A percentile compares a stretch with the other conserved stretches of the same genome.
Conservation (phyloP, 2,329 filamentous ascomycete genomes). For the Talaromyces sp. region DNA sequence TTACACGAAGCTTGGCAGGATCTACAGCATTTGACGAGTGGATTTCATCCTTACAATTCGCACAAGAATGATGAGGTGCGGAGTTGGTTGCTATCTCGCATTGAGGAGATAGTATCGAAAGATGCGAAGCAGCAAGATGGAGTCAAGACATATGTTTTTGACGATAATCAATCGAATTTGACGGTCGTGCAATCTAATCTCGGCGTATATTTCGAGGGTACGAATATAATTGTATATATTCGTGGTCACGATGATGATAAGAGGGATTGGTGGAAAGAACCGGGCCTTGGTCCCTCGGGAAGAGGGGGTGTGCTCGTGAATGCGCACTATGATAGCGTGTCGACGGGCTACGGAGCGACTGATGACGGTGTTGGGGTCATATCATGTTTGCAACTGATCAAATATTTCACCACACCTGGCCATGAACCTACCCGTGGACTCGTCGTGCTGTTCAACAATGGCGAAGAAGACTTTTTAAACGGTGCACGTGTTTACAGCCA, state of each 20-base stretch:
- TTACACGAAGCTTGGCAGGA: conserved; percentile 84
- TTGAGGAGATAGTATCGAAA: conserved; percentile 61
- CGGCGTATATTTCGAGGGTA: conserved; percentile 82
- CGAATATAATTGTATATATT: conserved; percentile 88
- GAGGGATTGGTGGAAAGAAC: conserved; percentile 68
- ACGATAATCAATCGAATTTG: conserved; percentile 75
- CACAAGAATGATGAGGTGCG: conserved; percentile 76
- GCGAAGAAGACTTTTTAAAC: conserved; percentile 88
- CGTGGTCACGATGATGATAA: conserved; percentile 72
- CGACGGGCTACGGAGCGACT: conserved; percentile 87
- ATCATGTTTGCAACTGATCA: conserved; percentile 79
- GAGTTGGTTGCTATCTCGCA: conserved; percentile 68
- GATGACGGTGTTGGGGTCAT: conserved; percentile 90
- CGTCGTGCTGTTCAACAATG: conserved; percentile 87
- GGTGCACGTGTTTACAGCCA: conserved; percentile 82
- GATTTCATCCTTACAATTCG: conserved; percentile 87
- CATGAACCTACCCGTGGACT: conserved; percentile 76
- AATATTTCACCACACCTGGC: conserved; percentile 72
- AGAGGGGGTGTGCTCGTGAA: conserved; percentile 85
- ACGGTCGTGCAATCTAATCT: conserved; percentile 55
- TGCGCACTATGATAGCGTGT: conserved; percentile 91
- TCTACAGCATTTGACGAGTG: conserved; percentile 68
- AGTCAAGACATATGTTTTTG: conserved; percentile 61
- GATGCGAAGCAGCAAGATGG: conserved; percentile 22
- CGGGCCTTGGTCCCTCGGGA: conserved; percentile 50